Base-by-base conservation (phyloP, 2,329 filamentous ascomycete species). In the Coniochaeta sp. region DNA sequence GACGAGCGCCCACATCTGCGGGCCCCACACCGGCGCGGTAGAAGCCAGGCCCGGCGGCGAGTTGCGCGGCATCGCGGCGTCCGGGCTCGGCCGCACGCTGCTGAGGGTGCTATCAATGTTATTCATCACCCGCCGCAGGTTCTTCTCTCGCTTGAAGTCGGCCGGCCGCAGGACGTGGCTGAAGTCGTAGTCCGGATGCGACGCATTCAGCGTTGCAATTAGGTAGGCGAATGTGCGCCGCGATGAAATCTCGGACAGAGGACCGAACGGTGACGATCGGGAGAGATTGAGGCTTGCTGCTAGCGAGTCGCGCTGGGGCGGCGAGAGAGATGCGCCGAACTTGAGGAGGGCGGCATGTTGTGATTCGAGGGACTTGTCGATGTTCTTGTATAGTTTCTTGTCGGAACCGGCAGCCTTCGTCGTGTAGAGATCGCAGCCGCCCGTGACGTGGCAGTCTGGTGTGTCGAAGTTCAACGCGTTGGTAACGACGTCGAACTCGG, bases 161-260 rank as follows among this genome's bases (percentile, higher is more conserved):
- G 88, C 84, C 0, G 95, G 93, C 40, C 93, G 88, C 61, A 98
- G 80, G 36, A 95, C 88, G 70, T 96, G 89, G 1, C 92, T 96
- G 76, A 99, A 99, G 74, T 99, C 95, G 74, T 99, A 98, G 75
- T 99, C 91, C 1, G 90, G 87, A 75, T 99, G 93, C 61, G 91
- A 96, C 6, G 95, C 95, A 71, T 99, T 99, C 38, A 99, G 80
- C 0, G 93, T 98, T 40, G 95, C 95, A 67, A 99, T 98, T 58
- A 99, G 78, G 73, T 98, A 98, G 52, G 95, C 93, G 74, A 96
- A 98, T 0, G 91, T 96, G 66, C 93, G 87, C 40, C 95, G 89
- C 70, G 91, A 95, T 55, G 90, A 90, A 57, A 92, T 86, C 68
- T 97, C 90, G 62, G 90, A 93, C 61, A 99, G 82, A 17, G 90